A percentile compares a stretch with the other conserved stretches of the same genome.
Conservation (phyloP, 1,139 yeast species). For the Hansenula lynferdii region DNA sequence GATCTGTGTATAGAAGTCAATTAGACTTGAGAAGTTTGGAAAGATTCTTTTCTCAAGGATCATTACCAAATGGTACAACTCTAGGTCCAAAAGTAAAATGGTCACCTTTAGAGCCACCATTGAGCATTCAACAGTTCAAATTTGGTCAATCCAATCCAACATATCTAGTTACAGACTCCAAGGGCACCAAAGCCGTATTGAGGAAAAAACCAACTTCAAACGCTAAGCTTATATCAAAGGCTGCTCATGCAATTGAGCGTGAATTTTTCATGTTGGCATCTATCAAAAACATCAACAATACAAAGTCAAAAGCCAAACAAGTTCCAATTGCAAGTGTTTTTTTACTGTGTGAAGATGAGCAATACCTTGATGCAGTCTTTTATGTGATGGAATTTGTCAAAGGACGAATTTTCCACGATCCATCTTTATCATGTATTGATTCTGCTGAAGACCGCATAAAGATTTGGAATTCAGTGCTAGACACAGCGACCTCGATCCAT, state of each 20-base stretch:
- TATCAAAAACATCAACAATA: conserved; percentile 29
- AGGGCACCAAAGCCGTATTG: conserved; percentile 42
- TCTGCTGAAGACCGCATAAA: conserved; percentile 23
- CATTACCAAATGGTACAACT: conserved; percentile 6
- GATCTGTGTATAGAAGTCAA: conserved; percentile 3
- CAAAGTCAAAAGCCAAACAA: conserved; percentile 15
- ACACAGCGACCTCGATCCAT: conserved; percentile 50
- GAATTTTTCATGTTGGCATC: conserved; percentile 54
- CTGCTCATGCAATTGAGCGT: conserved; percentile 65
- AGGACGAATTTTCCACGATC: conserved; percentile 57
- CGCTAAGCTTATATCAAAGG: conserved; percentile 45
- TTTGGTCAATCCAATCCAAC: conserved; percentile 74
- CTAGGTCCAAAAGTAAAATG: conserved; percentile 5
- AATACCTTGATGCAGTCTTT: conserved; percentile 45
- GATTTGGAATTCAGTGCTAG: conserved; percentile 49
- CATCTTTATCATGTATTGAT: conserved; percentile 34
- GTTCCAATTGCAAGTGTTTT: conserved; percentile 49
- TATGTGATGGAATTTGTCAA: conserved; percentile 58
- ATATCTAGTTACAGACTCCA: conserved; percentile 42
- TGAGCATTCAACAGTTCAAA: conserved; percentile 45
- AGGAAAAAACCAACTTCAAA: conserved; percentile 61
- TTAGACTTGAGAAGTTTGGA: conserved; percentile 5
- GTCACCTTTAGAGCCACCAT: conserved; percentile 18
- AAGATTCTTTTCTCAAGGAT: conserved; percentile 4
- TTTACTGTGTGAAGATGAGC: conserved; percentile 48